Evolutionary conservation across 306 rosid genomes (phyloP).

Genomic region (Ceratonia siliqua): DNA sequence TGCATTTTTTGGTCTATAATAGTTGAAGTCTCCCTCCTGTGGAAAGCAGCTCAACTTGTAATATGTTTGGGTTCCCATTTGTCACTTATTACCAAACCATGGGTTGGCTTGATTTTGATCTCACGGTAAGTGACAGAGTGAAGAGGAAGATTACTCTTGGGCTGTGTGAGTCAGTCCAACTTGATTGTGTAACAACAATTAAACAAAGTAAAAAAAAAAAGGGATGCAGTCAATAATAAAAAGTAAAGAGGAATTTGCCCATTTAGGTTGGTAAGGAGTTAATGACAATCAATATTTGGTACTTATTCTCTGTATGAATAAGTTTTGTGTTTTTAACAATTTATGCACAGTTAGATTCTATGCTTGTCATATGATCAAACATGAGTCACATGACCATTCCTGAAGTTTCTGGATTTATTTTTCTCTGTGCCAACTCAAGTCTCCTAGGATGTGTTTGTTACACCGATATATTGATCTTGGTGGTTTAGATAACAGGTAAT

Average conservation of each 20-base stretch:
- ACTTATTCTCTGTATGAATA: neutral
- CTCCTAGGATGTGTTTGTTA: too few relatives aligned
- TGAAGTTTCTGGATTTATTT: neutral
- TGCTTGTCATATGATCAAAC: neutral
- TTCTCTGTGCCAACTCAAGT: neutral
- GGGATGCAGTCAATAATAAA: neutral
- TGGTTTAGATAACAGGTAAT: too few relatives aligned
- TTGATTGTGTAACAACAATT: neutral
- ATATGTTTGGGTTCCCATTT: slow-evolving; percentile 4
- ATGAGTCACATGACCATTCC: neutral
- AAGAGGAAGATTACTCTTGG: slow-evolving; percentile 1
- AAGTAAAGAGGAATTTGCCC: neutral
- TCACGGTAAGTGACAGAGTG: slow-evolving; percentile 2
- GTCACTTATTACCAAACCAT: slow-evolving; percentile 11
- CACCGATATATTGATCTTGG: too few relatives aligned
- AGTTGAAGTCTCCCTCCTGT: slow-evolving; percentile 20
- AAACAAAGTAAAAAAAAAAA: neutral
- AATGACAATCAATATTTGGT: neutral
- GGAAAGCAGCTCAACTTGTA: slow-evolving; percentile 35
- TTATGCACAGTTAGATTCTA: neutral
- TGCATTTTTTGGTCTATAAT: slow-evolving; percentile 2
- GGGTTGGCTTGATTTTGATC: slow-evolving; percentile 26
- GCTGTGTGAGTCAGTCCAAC: neutral
- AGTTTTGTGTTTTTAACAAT: neutral
- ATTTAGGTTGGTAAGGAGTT: neutral